These are phyloP conservation scores for Phylloporus sp. DNA, from an alignment of 768 basidiomycete species.

Conservation along the genomic window DNA sequence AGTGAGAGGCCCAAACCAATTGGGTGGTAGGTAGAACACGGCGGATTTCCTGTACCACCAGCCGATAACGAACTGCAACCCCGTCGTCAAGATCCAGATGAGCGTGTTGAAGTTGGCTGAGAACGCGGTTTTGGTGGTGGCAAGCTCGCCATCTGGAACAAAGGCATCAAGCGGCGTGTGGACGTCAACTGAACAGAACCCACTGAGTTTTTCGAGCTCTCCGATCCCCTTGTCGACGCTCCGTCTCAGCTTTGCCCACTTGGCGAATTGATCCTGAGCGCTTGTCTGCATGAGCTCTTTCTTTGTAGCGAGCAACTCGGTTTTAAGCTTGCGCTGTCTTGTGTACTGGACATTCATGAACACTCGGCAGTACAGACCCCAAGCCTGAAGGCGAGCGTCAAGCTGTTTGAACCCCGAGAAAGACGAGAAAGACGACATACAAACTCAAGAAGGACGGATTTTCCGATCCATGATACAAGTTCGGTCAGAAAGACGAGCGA, in stretches of 20 bases:
- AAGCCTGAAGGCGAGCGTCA: slow-evolving; percentile 49
- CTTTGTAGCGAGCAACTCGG: slow-evolving; percentile 75
- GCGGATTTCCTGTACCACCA: slow-evolving; percentile 91
- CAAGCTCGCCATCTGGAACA: slow-evolving; percentile 60
- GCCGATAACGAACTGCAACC: slow-evolving; percentile 76
- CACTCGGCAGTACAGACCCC: slow-evolving; percentile 62
- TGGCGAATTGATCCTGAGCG: slow-evolving; percentile 96
- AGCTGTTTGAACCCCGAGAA: slow-evolving; percentile 4
- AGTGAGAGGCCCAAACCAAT: slow-evolving; percentile 84
- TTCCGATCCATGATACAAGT: slow-evolving; percentile 84
- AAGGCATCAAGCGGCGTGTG: slow-evolving; percentile 1
- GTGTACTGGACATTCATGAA: slow-evolving; percentile 54
- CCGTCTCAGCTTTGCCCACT: slow-evolving; percentile 92
- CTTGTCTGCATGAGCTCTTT: slow-evolving; percentile 85
- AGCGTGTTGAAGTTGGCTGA: slow-evolving; percentile 65
- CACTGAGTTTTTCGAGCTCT: slow-evolving; percentile 91
- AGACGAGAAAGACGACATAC: slow-evolving; percentile 44
- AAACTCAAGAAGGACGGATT: slow-evolving; percentile 74
- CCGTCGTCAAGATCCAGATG: slow-evolving; percentile 85
- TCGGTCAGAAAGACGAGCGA: slow-evolving; percentile 77
- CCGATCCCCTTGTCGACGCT: slow-evolving; percentile 88
- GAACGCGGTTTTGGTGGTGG: slow-evolving; percentile 58
- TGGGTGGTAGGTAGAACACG: slow-evolving; percentile 88
- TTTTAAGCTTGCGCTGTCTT: slow-evolving; percentile 70
- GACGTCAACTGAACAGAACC: slow-evolving; percentile 27